Evolutionary conservation across 2,329 filamentous ascomycete genomes (phyloP).

Genomic region (Domatiomyces catenatus): DNA sequence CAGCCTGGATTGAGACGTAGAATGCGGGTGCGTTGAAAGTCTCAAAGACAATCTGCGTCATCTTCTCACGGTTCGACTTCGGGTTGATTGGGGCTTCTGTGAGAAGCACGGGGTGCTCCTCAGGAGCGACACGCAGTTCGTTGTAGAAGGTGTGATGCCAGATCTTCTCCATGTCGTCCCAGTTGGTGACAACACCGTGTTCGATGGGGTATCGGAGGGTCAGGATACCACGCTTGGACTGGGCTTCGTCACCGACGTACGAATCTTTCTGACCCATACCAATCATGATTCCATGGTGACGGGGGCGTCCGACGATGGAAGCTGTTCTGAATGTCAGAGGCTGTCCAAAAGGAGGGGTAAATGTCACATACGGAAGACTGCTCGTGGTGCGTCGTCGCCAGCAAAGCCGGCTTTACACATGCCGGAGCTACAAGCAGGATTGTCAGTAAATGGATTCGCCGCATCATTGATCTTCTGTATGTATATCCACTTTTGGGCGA

Average conservation of each 20-base stretch:
- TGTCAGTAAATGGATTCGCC: slow-evolving; percentile 9
- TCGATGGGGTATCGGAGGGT: slow-evolving; percentile 99
- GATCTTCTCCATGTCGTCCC: slow-evolving; percentile 99
- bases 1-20: slow-evolving; percentile 99
- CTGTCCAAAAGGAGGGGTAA: slow-evolving; percentile 5
- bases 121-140: slow-evolving; percentile 97
- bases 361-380: slow-evolving; percentile 91
- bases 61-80: slow-evolving; percentile 99
- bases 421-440: slow-evolving; percentile 60
- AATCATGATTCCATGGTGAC: slow-evolving; percentile 99
- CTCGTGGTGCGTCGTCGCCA: slow-evolving; percentile 99
- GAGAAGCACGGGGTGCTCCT: slow-evolving; percentile 98
- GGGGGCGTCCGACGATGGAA: slow-evolving; percentile 98
- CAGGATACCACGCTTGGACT: slow-evolving; percentile 99
- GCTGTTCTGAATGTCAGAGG: slow-evolving; percentile 38
- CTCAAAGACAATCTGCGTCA: slow-evolving; percentile 99
- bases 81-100: slow-evolving; percentile 99
- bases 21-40: slow-evolving; percentile 99
- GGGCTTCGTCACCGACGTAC: slow-evolving; percentile 99
- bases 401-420: slow-evolving; percentile 99
- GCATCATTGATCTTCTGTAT: slow-evolving; percentile 1
- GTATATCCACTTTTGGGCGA: slow-evolving; percentile 1
- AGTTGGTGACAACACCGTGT: slow-evolving; percentile 99
- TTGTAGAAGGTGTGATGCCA: slow-evolving; percentile 99
- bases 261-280: slow-evolving; percentile 99